phyloP scores from a whole-genome alignment of 2,329 filamentous ascomycete genomes.

The Diaporthe citri region DNA sequence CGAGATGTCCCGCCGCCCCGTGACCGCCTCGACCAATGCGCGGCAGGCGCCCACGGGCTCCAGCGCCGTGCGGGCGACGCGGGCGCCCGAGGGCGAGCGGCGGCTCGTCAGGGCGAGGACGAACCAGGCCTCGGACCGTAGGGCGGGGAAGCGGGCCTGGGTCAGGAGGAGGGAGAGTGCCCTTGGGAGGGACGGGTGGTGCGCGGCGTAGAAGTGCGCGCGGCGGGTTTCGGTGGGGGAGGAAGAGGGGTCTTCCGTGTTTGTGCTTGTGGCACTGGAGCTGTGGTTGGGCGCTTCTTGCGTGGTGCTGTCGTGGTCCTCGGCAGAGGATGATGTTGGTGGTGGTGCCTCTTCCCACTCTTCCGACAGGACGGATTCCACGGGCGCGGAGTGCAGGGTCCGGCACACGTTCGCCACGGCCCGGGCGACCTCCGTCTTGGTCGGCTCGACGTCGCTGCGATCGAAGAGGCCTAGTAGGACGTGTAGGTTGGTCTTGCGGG shows the following conservation, averaged over 20 bases:
- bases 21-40: conserved; percentile 62
- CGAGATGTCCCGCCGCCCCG: conserved; percentile 54
- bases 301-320: conserved; percentile 21
- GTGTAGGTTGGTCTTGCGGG: conserved; percentile 51
- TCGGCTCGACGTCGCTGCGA: conserved; percentile 65
- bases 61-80: conserved; percentile 58
- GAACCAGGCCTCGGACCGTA: conserved; percentile 73
- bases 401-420: conserved; percentile 66
- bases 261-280: neutral
- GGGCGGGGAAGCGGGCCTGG: conserved; percentile 69
- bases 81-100: conserved; percentile 60
- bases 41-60: conserved; percentile 57
- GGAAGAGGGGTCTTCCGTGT: neutral
- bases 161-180: conserved; percentile 65
- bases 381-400: conserved; percentile 61
- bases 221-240: conserved; percentile 40
- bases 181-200: conserved; percentile 53
- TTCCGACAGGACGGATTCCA: conserved; percentile 49
- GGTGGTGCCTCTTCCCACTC: conserved; percentile 47
- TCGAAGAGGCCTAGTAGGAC: conserved; percentile 56
- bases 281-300: conserved; percentile 25
- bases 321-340: conserved; percentile 42
- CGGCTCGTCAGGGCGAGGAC: conserved; percentile 71
- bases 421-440: conserved; percentile 70
- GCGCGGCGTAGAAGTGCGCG: conserved; percentile 59